A percentile compares a stretch with the other conserved stretches of the same genome.
Evolutionary conservation across 768 basidiomycete genomes (phyloP).

Genomic region (Mycena amicta): DNA sequence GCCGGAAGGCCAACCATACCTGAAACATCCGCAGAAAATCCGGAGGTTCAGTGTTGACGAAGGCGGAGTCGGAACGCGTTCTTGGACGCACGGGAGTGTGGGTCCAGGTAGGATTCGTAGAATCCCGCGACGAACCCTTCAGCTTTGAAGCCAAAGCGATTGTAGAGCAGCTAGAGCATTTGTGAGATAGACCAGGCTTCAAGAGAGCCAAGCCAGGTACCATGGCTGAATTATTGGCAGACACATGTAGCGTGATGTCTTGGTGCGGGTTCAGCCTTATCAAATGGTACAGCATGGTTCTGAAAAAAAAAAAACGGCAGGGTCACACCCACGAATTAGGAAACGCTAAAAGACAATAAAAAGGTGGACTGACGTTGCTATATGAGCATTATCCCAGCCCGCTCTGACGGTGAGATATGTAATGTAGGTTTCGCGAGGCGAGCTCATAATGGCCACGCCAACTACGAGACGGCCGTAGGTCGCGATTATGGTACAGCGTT

Average conservation of each 20-base stretch:
- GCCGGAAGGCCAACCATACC: too few species aligned
- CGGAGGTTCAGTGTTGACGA: conserved; percentile 52
- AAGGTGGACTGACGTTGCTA: conserved; percentile 76
- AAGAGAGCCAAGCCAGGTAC: conserved; percentile 34
- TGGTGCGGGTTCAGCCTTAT: conserved; percentile 70
- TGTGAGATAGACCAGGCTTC: background rate
- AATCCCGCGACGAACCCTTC: conserved; percentile 84
- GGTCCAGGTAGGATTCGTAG: conserved; percentile 77
- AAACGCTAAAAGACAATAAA: conserved; percentile 7
- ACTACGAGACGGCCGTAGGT: conserved; percentile 71
- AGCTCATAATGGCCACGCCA: conserved; percentile 75
- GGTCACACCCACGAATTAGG: background rate
- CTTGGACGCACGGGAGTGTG: conserved; percentile 70
- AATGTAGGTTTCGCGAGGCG: conserved; percentile 80
- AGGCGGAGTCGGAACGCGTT: conserved; percentile 81
- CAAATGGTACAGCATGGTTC: conserved; percentile 78
- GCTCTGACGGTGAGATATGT: conserved; percentile 78
- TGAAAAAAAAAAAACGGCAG: conserved; percentile 26
- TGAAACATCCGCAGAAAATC: too few species aligned
- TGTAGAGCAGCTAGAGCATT: conserved; percentile 65
- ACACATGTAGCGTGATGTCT: conserved; percentile 84
- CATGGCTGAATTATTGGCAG: conserved; percentile 81
- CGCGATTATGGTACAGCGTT: conserved; percentile 76
- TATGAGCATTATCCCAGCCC: conserved; percentile 80
- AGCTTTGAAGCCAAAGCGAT: conserved; percentile 86